These are phyloP conservation scores for Fusarium sp. DNA, from an alignment of 2,329 filamentous ascomycete genomes.

Conservation along the genomic window DNA sequence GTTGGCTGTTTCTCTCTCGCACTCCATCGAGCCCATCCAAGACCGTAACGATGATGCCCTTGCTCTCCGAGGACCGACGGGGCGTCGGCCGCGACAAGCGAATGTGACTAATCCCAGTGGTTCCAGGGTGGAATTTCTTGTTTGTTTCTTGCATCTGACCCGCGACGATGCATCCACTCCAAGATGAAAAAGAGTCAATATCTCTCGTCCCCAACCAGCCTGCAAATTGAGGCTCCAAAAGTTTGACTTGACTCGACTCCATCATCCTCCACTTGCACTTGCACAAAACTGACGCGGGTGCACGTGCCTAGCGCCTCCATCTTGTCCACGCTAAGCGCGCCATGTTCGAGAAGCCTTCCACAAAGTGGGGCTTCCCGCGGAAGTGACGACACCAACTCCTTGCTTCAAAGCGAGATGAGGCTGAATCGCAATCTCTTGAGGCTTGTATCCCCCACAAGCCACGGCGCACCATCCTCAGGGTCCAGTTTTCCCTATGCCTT, in stretches of 20 bases:
- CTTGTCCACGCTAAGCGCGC: constrained; percentile 24
- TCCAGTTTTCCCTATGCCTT: constrained; percentile 26
- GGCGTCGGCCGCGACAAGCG: constrained; percentile 23
- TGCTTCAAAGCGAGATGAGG: constrained; percentile 36
- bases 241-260: not conserved
- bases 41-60: constrained; percentile 21
- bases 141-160: constrained; percentile 29
- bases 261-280: constrained; percentile 5
- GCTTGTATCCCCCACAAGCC: constrained; percentile 33
- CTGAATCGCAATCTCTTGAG: constrained; percentile 34
- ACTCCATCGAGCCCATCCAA: not conserved
- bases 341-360: constrained; percentile 44
- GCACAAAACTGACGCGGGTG: constrained; percentile 44
- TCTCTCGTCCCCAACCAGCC: constrained; percentile 42
- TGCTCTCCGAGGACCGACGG: constrained; percentile 27
- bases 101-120: constrained; percentile 28
- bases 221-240: constrained; percentile 35
- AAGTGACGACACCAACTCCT: constrained; percentile 36
- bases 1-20: constrained; percentile 33
- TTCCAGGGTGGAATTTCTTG: constrained; percentile 33
- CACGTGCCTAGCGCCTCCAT: constrained; percentile 34
- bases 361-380: constrained; percentile 25
- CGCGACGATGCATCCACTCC: constrained; percentile 39
- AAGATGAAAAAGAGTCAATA: not conserved
- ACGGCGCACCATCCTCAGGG: constrained; percentile 26